Evolutionary conservation across 225 moss, liverwort and hornwort species (phyloP), one percentile per base, ranked within the genome.

Genomic region (Straminergon stramineum): DNA sequence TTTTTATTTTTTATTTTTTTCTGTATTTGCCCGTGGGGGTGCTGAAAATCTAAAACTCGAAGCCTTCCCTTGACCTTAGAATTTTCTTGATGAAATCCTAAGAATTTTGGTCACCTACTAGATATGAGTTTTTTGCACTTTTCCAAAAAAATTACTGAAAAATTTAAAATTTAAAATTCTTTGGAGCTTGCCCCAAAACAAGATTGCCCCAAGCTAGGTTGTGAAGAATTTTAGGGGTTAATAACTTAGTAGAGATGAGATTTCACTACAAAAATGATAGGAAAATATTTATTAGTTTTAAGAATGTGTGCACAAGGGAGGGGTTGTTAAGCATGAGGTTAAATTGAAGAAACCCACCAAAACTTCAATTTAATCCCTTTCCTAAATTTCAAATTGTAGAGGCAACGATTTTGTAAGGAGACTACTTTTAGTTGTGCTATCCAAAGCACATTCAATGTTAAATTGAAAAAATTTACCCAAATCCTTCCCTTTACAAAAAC

Each of bases 131-230:
- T 31, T 4, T 48, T 18, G 3, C 10, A 45, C 48, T 75, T 75
- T 27, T 74, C 0, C 2, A 9, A 45, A 30, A 1, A 45, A 48
- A 0, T 17, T 10, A 17, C 2, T 11, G 0, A 7, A 43, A 10
- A 17, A 30, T 1, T 48, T 0, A 24, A 24, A 24, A 15, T 5
- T 14, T 15, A 0, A n/a, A 41, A 71, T 4, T 26, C 1, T 24
- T 2, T 14, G 26, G 15, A 15, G 15, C 8, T 0, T 26, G 9
- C 1, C 8, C 5, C 0, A 14, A 15, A 71, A 41, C 3, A 15
- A 26, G 9, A 71, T 71, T 0, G 3, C 2, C 5, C 23, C 1
- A 30, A 30, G 5, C 30, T 30, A 3, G 5, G 1, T 30, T 48
- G 11, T 1, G 30, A 75, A 2, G 11, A 48, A 48, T 17, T 48